Evolutionary conservation across 257 asterid species (phyloP).

Genomic region (Buddleja alternifolia): DNA sequence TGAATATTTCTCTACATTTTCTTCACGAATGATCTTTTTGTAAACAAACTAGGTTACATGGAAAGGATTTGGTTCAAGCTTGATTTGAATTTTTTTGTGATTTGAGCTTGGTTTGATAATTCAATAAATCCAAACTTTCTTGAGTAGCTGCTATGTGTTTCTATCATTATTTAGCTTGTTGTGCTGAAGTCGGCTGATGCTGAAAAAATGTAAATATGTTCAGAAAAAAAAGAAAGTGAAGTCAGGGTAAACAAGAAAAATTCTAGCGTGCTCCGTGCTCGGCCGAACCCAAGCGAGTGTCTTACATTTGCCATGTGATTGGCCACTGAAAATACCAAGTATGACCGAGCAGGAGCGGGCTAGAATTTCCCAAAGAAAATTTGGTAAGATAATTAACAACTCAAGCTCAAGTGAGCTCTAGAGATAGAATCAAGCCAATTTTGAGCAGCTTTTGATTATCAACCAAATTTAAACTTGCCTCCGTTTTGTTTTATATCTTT

Average conservation of each 20-base stretch:
- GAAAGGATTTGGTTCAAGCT: conserved; percentile 22
- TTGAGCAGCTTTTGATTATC: not conserved
- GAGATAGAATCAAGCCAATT: not conserved
- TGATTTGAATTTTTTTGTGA: conserved; percentile 16
- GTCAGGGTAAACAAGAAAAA: no score
- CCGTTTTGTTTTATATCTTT: not conserved
- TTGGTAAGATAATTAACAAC: not conserved
- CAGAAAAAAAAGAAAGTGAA: no score
- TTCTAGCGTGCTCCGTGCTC: no score
- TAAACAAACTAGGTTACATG: no score
- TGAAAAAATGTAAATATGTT: no score
- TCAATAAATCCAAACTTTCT: not conserved
- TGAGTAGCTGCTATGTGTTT: not conserved
- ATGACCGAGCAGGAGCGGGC: no score
- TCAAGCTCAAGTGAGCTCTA: conserved; percentile 5
- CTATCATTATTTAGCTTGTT: conserved; percentile 14
- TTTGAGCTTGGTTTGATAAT: conserved; percentile 26
- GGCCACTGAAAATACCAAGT: no score
- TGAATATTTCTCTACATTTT: no score
- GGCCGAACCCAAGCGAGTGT: no score
- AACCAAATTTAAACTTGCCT: not conserved
- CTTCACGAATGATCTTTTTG: no score
- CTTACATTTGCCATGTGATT: no score
- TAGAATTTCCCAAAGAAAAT: no score
- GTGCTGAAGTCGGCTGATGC: not conserved